phyloP scores from a whole-genome alignment of 805 yeast genomes.

The Torulaspora microellipsoides region DNA sequence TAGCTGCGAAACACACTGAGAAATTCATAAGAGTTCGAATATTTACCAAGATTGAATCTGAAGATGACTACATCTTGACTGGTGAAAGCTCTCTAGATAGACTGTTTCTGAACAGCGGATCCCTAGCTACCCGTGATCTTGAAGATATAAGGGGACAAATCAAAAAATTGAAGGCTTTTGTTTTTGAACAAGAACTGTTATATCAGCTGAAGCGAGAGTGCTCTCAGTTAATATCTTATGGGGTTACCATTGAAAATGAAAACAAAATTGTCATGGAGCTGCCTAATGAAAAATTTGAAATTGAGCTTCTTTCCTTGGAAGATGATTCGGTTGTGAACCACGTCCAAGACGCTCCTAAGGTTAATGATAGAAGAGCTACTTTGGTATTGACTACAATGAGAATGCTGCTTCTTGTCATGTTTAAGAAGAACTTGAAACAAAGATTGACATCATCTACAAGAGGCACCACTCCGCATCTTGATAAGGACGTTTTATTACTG shows the following conservation, averaged over 20 bases:
- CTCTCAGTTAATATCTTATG: constrained; percentile 57
- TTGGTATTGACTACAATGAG: constrained; percentile 32
- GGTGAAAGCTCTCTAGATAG: constrained; percentile 47
- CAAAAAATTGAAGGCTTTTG: constrained; percentile 59
- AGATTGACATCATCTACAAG: constrained; percentile 19
- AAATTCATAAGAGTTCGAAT: constrained; percentile 58
- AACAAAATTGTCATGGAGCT: constrained; percentile 63
- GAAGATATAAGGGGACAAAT: constrained; percentile 51
- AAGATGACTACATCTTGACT: constrained; percentile 47
- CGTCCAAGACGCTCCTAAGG: constrained; percentile 42
- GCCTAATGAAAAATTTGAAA: constrained; percentile 61
- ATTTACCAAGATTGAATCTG: constrained; percentile 48
- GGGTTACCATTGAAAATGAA: constrained; percentile 59
- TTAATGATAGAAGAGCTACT: constrained; percentile 38
- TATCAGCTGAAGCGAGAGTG: constrained; percentile 76
- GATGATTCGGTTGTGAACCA: constrained; percentile 35
- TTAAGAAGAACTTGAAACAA: constrained; percentile 36
- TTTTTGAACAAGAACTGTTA: constrained; percentile 88
- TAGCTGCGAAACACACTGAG: constrained; percentile 30
- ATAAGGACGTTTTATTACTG: constrained; percentile 23
- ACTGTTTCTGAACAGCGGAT: constrained; percentile 12
- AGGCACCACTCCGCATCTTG: constrained; percentile 8
- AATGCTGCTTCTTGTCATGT: constrained; percentile 37
- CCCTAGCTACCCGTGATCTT: constrained; percentile 17
- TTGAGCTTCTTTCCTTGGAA: constrained; percentile 53